Evolutionary conservation across 2,329 filamentous ascomycete species (phyloP).

Genomic region (Coccinonectria pachysandricola): DNA sequence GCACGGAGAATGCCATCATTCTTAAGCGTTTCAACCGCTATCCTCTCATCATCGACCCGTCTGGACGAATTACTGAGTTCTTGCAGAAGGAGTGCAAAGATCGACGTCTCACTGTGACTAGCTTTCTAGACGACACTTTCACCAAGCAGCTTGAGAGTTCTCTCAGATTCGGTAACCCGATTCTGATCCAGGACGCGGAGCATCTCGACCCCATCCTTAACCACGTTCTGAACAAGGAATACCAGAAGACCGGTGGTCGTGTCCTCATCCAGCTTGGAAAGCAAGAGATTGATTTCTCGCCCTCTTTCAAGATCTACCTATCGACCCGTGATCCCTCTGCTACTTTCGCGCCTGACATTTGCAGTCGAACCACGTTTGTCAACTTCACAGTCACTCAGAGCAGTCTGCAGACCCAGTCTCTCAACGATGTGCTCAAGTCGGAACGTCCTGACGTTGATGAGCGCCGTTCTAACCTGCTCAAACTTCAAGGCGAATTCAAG

Average conservation of each 20-base stretch:
- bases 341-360: slow-evolving; percentile 90
- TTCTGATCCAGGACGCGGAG: slow-evolving; percentile 96
- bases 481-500: slow-evolving; percentile 97
- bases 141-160: slow-evolving; percentile 97
- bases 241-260: slow-evolving; percentile 95
- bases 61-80: slow-evolving; percentile 89
- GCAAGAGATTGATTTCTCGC: slow-evolving; percentile 98
- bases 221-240: slow-evolving; percentile 98
- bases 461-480: slow-evolving; percentile 91
- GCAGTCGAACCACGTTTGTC: slow-evolving; percentile 96
- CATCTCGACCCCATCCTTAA: slow-evolving; percentile 95
- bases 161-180: slow-evolving; percentile 93
- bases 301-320: slow-evolving; percentile 87
- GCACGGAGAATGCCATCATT: slow-evolving; percentile 96
- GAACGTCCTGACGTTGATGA: slow-evolving; percentile 97
- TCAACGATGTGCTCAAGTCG: slow-evolving; percentile 95
- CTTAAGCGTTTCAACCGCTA: slow-evolving; percentile 97
- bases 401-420: slow-evolving; percentile 93
- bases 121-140: slow-evolving; percentile 95
- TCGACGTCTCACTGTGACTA: slow-evolving; percentile 87
- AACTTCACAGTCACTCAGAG: slow-evolving; percentile 99
- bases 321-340: slow-evolving; percentile 95
- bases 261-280: slow-evolving; percentile 97
- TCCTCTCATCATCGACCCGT: slow-evolving; percentile 95
- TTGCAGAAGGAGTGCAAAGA: slow-evolving; percentile 91